Percentiles rank a stretch among this genome's conserved stretches.
Conservation (phyloP, 257 asterid species). For the Voacanga thouarsii region DNA sequence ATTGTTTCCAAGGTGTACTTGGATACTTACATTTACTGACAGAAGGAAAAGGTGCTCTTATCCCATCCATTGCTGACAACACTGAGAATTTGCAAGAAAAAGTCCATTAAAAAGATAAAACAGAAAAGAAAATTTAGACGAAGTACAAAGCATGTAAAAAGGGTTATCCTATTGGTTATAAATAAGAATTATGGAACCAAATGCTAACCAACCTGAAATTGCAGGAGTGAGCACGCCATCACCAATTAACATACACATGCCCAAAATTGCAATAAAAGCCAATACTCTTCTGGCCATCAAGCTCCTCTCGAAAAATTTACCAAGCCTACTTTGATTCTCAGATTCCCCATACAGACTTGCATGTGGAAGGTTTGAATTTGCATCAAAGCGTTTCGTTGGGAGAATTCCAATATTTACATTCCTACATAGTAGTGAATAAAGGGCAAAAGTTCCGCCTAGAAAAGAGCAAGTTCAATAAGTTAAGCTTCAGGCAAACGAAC, state of each 20-base stretch:
- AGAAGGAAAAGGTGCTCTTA: constrained; percentile 37
- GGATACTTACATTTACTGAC: constrained; percentile 34
- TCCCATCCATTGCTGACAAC: constrained; percentile 44
- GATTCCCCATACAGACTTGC: constrained; percentile 10
- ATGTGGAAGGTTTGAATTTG: constrained; percentile 14
- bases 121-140: not conserved
- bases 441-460: constrained; percentile 63
- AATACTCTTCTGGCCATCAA: constrained; percentile 40
- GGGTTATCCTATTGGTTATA: not conserved
- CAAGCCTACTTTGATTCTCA: constrained; percentile 29
- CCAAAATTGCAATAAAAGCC: constrained; percentile 50
- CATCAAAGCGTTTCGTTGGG: constrained; percentile 21
- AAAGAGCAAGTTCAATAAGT: constrained; percentile 4
- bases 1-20: not conserved
- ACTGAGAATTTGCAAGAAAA: constrained; percentile 21
- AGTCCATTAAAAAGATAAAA: not conserved
- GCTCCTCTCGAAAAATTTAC: constrained; percentile 40
- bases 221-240: constrained; percentile 74
- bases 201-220: constrained; percentile 45
- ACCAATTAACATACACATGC: constrained; percentile 68
- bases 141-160: not conserved
- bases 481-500: not conserved
- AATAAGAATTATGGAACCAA: not conserved
- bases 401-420: constrained; percentile 42
- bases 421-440: constrained; percentile 60